phyloP scores from a whole-genome alignment of 73 alveolate genomes.

The Paraurostyla sp. region DNA sequence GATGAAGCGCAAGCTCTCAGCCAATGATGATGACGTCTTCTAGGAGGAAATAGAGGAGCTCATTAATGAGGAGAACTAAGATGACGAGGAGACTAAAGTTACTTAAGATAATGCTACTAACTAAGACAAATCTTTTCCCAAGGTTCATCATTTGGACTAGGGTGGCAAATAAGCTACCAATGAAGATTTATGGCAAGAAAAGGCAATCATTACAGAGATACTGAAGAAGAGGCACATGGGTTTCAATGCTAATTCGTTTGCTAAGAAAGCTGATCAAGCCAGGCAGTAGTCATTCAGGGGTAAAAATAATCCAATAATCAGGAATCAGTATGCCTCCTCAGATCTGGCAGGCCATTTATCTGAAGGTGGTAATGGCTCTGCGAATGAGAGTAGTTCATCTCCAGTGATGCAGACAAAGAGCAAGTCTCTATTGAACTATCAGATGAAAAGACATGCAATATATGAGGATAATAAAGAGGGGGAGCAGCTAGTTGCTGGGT shows the following conservation, averaged over 20 bases:
- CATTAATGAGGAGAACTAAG: background rate
- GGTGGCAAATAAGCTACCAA: background rate
- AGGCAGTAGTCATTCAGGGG: background rate
- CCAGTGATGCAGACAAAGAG: too few relatives aligned
- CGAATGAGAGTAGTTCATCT: too few relatives aligned
- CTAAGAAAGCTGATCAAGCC: slow-evolving; percentile 25
- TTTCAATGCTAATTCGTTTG: background rate
- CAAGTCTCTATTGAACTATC: too few relatives aligned
- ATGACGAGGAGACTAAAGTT: background rate
- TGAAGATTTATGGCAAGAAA: background rate
- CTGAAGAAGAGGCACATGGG: slow-evolving; percentile 18
- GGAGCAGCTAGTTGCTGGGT: background rate
- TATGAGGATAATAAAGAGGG: background rate
- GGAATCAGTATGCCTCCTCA: background rate
- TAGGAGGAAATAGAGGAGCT: background rate
- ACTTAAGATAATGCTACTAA: background rate
- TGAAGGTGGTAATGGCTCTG: too few relatives aligned
- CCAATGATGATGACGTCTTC: background rate
- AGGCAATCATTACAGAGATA: background rate
- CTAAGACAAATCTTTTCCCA: background rate
- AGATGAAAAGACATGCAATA: background rate
- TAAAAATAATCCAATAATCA: background rate
- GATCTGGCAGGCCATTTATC: too few relatives aligned
- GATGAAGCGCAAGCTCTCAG: background rate
- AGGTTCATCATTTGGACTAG: background rate